Evolutionary conservation across 441 rosid species (phyloP).

Genomic region (Jatropha podagrica): DNA sequence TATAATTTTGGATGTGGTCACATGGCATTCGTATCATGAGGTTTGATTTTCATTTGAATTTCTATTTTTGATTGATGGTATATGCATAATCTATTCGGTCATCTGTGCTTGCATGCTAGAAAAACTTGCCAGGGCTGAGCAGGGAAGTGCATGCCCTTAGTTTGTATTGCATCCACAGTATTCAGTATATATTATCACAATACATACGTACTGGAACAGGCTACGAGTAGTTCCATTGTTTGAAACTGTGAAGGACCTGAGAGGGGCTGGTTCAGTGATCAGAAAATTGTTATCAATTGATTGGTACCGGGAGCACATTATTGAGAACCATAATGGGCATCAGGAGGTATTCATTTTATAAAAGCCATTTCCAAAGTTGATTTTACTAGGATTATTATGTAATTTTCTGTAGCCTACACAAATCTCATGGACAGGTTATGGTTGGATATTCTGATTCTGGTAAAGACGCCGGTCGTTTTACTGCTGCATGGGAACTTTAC

Average conservation of each 20-base stretch:
- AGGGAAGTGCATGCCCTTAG: neutral
- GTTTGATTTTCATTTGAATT: neutral
- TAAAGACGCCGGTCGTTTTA: constrained; percentile 94
- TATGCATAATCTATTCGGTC: neutral
- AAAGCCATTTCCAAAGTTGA: constrained; percentile 10
- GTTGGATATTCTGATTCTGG: constrained; percentile 98
- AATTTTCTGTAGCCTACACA: neutral
- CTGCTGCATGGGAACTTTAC: constrained; percentile 99
- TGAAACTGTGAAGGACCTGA: constrained; percentile 84
- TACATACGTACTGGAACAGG: constrained; percentile 40
- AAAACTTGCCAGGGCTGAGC: neutral
- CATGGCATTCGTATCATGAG: neutral
- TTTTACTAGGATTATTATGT: constrained; percentile 8
- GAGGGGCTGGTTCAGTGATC: constrained; percentile 85
- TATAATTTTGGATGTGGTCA: neutral
- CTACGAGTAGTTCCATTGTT: constrained; percentile 89
- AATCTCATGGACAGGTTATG: constrained; percentile 62
- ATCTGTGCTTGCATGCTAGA: neutral
- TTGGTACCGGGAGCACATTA: constrained; percentile 81
- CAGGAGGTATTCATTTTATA: constrained; percentile 59
- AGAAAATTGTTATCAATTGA: constrained; percentile 81
- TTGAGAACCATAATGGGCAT: constrained; percentile 77
- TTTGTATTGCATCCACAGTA: neutral
- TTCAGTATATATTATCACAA: constrained; percentile 1
- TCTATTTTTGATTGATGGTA: neutral